A percentile compares a stretch with the other conserved stretches of the same genome.
phyloP scores from a whole-genome alignment of 2,329 filamentous ascomycete species.

The Alternaria gaisen region DNA sequence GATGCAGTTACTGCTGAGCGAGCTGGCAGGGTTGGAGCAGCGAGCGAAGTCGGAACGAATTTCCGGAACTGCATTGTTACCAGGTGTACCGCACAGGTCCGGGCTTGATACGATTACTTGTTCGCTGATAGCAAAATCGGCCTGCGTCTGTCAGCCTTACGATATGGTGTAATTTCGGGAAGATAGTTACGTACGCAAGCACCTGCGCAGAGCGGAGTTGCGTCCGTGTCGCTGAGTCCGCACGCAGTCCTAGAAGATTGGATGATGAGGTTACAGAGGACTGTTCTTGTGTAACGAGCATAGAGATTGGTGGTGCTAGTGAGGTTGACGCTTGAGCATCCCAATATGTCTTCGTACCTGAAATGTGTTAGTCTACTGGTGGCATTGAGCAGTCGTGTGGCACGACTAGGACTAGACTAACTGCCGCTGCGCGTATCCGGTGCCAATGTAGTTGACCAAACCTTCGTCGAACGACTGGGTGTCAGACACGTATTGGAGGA shows the following conservation, averaged over 20 bases:
- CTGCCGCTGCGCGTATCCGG: conserved; percentile 79
- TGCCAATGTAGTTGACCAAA: conserved; percentile 75
- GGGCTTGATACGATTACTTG: conserved; percentile 80
- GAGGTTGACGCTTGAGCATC: conserved; percentile 79
- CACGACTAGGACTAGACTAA: conserved; percentile 56
- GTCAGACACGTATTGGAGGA: conserved; percentile 82
- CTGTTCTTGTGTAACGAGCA: conserved; percentile 89
- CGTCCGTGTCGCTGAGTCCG: conserved; percentile 68
- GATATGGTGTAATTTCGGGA: conserved; percentile 19
- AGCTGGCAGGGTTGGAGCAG: conserved; percentile 82
- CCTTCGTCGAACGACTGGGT: conserved; percentile 78
- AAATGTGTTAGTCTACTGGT: conserved; percentile 41
- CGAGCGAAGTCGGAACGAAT: conserved; percentile 93
- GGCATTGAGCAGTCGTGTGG: neutral
- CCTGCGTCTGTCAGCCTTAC: conserved; percentile 59
- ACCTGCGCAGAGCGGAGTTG: conserved; percentile 84
- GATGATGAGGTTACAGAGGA: conserved; percentile 92
- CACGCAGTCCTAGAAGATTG: conserved; percentile 84
- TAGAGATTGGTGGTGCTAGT: conserved; percentile 84
- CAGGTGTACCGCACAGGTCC: conserved; percentile 74
- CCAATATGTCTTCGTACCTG: conserved; percentile 84
- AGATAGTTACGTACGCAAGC: conserved; percentile 72
- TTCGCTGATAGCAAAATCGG: conserved; percentile 87
- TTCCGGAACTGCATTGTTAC: conserved; percentile 72
- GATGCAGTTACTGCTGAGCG: conserved; percentile 79